Percentiles rank a stretch among this genome's conserved stretches.
Evolutionary conservation across 192 early-diverging fungal genomes (phyloP).

Genomic region (Backusella psychrophila): DNA sequence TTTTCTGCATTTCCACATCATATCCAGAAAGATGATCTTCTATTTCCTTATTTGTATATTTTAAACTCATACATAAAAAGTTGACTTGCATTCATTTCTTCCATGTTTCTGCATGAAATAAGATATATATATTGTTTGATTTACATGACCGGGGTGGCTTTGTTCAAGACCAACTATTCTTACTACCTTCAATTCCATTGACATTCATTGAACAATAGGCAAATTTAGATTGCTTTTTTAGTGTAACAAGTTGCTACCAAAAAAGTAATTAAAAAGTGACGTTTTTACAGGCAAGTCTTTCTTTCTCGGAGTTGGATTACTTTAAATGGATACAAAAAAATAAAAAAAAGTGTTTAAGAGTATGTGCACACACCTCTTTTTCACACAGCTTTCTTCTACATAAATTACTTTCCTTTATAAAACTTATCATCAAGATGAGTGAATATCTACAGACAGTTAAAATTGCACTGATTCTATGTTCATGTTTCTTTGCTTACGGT

Average conservation of each 20-base stretch:
- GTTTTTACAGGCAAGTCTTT: not conserved
- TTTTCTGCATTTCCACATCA: not conserved
- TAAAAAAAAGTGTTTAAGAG: not conserved
- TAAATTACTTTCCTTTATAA: not conserved
- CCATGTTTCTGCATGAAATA: not conserved
- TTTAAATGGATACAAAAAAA: not conserved
- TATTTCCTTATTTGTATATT: not conserved
- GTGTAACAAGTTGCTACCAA: not conserved
- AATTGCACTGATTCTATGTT: slow-evolving; percentile 19
- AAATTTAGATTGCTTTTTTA: not conserved
- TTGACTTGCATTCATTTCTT: too few relatives aligned
- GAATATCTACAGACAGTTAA: slow-evolving; percentile 14
- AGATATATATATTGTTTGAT: not conserved
- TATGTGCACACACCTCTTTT: not conserved
- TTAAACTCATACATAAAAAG: not conserved
- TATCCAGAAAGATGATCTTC: not conserved
- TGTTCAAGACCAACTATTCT: not conserved
- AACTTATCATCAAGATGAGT: not conserved
- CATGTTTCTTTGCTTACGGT: slow-evolving; percentile 29
- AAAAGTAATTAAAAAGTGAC: not conserved
- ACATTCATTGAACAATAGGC: not conserved
- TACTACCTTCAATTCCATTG: not conserved
- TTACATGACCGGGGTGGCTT: not conserved
- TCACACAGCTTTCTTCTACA: not conserved
- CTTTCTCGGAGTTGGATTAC: not conserved